Evolutionary conservation across 495 filamentous ascomycete genomes (phyloP), one percentile per base, ranked within the genome.

Genomic region (Cercophora scortea): DNA sequence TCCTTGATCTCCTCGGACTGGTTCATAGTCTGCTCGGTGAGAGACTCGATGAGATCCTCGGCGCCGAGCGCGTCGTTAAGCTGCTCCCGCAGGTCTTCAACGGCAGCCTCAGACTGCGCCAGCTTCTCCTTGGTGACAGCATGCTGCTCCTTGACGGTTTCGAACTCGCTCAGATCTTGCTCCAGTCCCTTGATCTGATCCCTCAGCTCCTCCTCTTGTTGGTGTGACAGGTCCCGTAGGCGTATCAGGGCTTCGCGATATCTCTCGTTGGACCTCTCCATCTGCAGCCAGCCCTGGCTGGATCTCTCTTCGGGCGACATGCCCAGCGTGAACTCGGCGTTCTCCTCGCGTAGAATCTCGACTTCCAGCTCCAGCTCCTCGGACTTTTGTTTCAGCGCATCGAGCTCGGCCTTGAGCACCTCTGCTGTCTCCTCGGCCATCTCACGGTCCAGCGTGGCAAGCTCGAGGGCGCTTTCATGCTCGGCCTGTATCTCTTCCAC

Each of bases 351-450:
- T 32, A 96, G 64, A 32, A 97, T 80, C 48, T 96, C 90, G 4
- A 89, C 79, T 63, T 98, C 94, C 39, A 96, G 72, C 60, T 92
- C 80, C 2, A 94, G 73, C 66, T 97, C 93, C 62, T 97, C 90
- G 6, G 81, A 71, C 58, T 82, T 88, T 32, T 75, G 68, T 57
- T 86, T 85, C 42, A 95, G 67, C 5, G 80, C 73, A n/a, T 95
- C 88, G 16, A 91, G 75, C 66, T 97, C 93, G 2, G 80, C 77
- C 63, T 87, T 91, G 34, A 85, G 74, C 15, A 80, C 79, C 55
- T 97, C 93, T 6, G 87, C 85, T 36, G 82, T 88, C 62, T 97
- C 92, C 66, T 96, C 92, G 2, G 93, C 94, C 90, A 97, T 96
- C 67, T 97, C 92, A 13, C 89, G 78, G 62, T 98, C 93, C 16